These are phyloP conservation scores for Cydonia oblonga DNA, from an alignment of 331 rosid genomes.

Conservation along the genomic window DNA sequence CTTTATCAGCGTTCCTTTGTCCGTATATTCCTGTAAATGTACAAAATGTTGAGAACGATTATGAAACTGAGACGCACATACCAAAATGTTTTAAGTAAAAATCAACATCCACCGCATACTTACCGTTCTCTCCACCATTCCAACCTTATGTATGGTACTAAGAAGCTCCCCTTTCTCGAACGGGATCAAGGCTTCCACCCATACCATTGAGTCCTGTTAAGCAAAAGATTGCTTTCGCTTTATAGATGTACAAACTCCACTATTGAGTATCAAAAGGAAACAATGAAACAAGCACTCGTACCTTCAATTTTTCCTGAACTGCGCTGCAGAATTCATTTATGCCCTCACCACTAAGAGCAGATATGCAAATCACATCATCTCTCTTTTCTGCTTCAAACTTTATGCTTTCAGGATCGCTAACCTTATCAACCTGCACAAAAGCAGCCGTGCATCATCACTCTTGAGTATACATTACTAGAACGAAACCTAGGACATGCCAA, in stretches of 20 bases:
- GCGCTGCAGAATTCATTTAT: slow-evolving; percentile 62
- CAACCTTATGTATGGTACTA: slow-evolving; percentile 76
- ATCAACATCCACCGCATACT: slow-evolving; percentile 24
- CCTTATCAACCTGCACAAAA: slow-evolving; percentile 64
- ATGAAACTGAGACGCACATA: background rate
- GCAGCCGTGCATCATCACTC: slow-evolving; percentile 2
- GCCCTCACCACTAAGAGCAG: slow-evolving; percentile 73
- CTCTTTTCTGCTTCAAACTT: slow-evolving; percentile 64
- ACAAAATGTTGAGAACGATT: background rate
- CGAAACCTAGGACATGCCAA: background rate
- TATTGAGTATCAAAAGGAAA: background rate
- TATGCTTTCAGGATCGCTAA: slow-evolving; percentile 45
- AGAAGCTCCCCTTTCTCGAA: slow-evolving; percentile 90
- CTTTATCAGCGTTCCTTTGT: slow-evolving; percentile 68
- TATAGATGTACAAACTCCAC: background rate
- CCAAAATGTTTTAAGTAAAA: background rate
- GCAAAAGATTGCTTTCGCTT: background rate
- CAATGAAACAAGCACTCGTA: slow-evolving; percentile 14
- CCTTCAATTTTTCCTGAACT: slow-evolving; percentile 80
- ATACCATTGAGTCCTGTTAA: slow-evolving; percentile 78
- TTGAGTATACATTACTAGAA: background rate
- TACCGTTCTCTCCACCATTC: slow-evolving; percentile 89
- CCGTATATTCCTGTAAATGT: slow-evolving; percentile 59
- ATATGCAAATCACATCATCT: slow-evolving; percentile 71
- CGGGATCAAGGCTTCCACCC: slow-evolving; percentile 95